Evolutionary conservation across 129 eudicot species (phyloP), one percentile per base, ranked within the genome.

Genomic region (Escallonia rubra): DNA sequence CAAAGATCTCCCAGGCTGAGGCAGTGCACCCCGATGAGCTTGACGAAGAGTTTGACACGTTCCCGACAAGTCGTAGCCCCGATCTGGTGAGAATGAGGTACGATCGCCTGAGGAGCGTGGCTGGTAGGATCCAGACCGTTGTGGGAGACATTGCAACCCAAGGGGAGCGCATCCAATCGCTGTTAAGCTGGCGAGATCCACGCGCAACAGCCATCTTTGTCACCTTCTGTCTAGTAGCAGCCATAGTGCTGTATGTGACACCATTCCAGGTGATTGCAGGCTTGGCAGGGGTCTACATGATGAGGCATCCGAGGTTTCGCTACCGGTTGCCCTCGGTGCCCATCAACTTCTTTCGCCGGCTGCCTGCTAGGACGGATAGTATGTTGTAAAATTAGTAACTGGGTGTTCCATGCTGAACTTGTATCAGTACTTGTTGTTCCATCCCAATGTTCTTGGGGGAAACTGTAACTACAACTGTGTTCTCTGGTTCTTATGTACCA

Each of bases 121-220:
- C 98, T 2, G 96, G 98, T 14, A 69, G 98, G 69, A 83, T 91
- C 57, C 97, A 91, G 60, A 91, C 97, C 0, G 97, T 91, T 62
- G 78, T 91, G 6, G 97, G 97, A 7, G 97, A 92, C 46, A 67
- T 92, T 59, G 98, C 98, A 13, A 92, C 98, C 0, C 98, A 92
- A 69, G 98, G 98, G 5, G 98, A 92, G 78, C 77, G 98, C n/a
- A 48, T 92, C 68, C 96, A 82, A 69, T 90, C 98, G 40, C 61
- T 92, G 76, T 61, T 92, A 65, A 92, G 98, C 95, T 92, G 98
- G 98, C 71, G 96, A 54, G 98, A 92, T 73, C 98, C 98, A 3
- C 85, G 98, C 14, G 98, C 98, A 6, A 86, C 98, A 0, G 88
- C 95, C 59, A 74, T 92, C 6, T 88, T 86, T 4, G 85, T 92